Evolutionary conservation across 2,329 filamentous ascomycete genomes (phyloP).

Genomic region (Aureobasidium sp.): DNA sequence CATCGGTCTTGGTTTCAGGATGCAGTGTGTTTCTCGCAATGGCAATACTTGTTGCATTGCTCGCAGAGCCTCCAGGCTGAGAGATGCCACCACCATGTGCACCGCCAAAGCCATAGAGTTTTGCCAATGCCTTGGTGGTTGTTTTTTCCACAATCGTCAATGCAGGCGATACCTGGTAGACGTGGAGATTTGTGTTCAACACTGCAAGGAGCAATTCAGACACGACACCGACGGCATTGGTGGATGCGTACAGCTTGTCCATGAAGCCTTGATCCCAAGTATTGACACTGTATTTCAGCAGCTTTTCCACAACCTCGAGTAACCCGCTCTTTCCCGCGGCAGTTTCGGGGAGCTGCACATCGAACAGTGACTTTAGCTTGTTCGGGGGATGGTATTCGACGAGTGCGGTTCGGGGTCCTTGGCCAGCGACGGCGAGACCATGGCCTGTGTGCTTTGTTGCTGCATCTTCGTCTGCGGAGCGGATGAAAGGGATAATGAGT

Average conservation of each 20-base stretch:
- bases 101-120: conserved; percentile 79
- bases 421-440: conserved; percentile 68
- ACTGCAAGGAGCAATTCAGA: conserved; percentile 87
- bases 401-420: conserved; percentile 54
- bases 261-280: conserved; percentile 99
- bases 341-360: conserved; percentile 40
- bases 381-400: conserved; percentile 50
- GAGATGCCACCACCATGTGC: conserved; percentile 76
- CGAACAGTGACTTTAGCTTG: conserved; percentile 44
- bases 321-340: conserved; percentile 48
- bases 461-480: conserved; percentile 71
- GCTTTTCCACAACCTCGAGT: conserved; percentile 62
- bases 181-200: conserved; percentile 94
- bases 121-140: conserved; percentile 77
- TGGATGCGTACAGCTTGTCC: conserved; percentile 94
- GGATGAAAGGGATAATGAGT: conserved; percentile 76
- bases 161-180: conserved; percentile 94
- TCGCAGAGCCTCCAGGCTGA: conserved; percentile 83
- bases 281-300: conserved; percentile 91
- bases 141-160: conserved; percentile 89
- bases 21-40: conserved; percentile 89
- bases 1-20: conserved; percentile 77
- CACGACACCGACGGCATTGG: conserved; percentile 86
- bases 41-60: conserved; percentile 87
- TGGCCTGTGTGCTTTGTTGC: conserved; percentile 61